Conservation (phyloP, 2,329 filamentous ascomycete species). For the Geosmithia putterillii region DNA sequence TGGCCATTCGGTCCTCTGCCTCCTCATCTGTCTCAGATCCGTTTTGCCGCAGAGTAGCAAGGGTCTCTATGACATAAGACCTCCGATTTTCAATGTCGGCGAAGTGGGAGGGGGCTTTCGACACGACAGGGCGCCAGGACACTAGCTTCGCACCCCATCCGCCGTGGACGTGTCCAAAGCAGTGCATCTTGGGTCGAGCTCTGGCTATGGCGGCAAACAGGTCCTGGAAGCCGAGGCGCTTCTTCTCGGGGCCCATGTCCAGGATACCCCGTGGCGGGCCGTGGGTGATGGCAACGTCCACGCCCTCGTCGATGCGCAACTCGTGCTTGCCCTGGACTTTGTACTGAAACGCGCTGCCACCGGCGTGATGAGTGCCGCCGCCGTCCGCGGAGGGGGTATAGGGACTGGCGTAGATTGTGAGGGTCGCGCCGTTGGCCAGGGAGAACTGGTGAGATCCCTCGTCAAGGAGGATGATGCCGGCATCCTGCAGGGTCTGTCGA, state of each 20-base stretch:
- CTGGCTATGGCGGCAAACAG: constrained; percentile 32
- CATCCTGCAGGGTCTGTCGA: constrained; percentile 21
- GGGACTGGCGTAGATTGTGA: constrained; percentile 40
- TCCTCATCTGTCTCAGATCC: too few species aligned
- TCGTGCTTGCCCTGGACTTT: constrained; percentile 18
- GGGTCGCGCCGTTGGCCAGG: constrained; percentile 33
- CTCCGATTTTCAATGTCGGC: too few species aligned
- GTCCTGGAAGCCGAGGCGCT: constrained; percentile 22
- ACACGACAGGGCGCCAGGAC: constrained; percentile 24
- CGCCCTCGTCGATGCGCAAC: constrained; percentile 18
- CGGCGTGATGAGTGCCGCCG: too few species aligned
- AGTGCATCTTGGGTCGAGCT: constrained; percentile 34
- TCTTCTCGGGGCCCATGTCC: constrained; percentile 21
- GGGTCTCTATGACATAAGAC: too few species aligned
- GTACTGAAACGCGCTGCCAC: constrained; percentile 41
- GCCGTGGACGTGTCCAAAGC: constrained; percentile 49
- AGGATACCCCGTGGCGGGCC: constrained; percentile 40
- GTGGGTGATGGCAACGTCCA: constrained; percentile 41
- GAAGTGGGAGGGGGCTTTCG: too few species aligned
- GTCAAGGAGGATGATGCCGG: constrained; percentile 30
- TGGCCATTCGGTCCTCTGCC: too few species aligned
- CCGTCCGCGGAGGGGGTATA: constrained; percentile 25
- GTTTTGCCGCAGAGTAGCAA: too few species aligned
- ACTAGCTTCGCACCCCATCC: constrained; percentile 44
- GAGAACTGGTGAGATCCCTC: constrained; percentile 34